Conservation (phyloP, 163 green algal genomes). For the Scenedesmus sp. region DNA sequence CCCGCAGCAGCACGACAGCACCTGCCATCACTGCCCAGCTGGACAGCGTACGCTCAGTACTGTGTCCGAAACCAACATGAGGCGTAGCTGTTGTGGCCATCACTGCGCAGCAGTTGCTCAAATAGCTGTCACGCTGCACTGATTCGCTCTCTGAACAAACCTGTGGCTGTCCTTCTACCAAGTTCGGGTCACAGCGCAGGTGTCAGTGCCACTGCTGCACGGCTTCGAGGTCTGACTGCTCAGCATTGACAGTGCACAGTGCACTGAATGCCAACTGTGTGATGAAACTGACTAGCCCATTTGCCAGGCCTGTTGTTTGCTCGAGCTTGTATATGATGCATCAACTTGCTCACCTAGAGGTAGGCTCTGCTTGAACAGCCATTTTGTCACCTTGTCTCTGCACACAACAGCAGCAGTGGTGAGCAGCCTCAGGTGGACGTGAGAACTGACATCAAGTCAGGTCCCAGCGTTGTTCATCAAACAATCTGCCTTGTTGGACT, state of each 20-base stretch:
- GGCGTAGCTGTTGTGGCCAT: no score
- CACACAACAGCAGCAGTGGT: neutral
- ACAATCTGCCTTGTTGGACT: neutral
- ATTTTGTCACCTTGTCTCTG: conserved; percentile 61
- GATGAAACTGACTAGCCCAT: neutral
- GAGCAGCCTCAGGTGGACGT: neutral
- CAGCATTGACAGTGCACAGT: no score
- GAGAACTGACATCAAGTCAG: neutral
- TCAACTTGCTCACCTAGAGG: conserved; percentile 55
- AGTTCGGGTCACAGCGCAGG: neutral
- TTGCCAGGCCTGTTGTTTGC: neutral
- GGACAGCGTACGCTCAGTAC: no score
- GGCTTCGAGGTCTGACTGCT: neutral
- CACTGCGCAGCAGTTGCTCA: no score
- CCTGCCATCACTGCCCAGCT: no score
- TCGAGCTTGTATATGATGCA: neutral
- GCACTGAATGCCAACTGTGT: neutral
- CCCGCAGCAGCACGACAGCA: no score
- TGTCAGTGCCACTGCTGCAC: neutral
- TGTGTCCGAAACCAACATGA: no score
- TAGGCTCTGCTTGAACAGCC: conserved; percentile 72
- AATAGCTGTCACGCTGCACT: neutral
- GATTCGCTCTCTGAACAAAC: neutral
- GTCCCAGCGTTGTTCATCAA: no score
- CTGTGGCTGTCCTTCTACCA: neutral